phyloP scores from a whole-genome alignment of 352 stramenopile species.

The Phytophthora pseudosyringae region DNA sequence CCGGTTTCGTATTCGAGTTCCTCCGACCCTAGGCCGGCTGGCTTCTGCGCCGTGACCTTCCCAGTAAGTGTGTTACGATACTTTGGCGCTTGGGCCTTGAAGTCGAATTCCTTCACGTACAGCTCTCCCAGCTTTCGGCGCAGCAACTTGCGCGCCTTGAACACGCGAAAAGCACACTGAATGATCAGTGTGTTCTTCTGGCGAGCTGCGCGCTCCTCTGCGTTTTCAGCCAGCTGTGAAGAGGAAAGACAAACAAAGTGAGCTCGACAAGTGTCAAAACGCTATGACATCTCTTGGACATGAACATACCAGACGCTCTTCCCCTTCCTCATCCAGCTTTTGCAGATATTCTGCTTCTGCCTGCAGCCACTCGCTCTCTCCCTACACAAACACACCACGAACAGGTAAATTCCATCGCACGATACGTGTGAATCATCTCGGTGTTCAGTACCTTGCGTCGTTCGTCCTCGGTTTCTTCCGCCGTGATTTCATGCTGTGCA shows the following conservation, averaged over 20 bases:
- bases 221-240: conserved; percentile 50
- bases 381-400: conserved; percentile 24
- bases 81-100: conserved; percentile 34
- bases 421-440: background rate
- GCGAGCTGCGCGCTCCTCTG: conserved; percentile 36
- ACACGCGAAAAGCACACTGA: conserved; percentile 68
- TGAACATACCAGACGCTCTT: conserved; percentile 49
- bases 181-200: conserved; percentile 54
- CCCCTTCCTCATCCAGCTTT: conserved; percentile 49
- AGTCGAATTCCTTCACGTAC: conserved; percentile 72
- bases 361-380: conserved; percentile 57
- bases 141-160: conserved; percentile 54
- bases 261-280: conserved; percentile 7
- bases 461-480: conserved; percentile 58
- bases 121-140: conserved; percentile 50
- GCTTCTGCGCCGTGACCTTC: conserved; percentile 49
- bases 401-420: conserved; percentile 5
- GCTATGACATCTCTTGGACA: background rate
- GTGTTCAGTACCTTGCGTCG: conserved; percentile 32
- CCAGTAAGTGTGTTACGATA: conserved; percentile 67
- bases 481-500: conserved; percentile 58
- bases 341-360: conserved; percentile 63
- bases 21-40: conserved; percentile 55
- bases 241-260: background rate
- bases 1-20: conserved; percentile 65